Evolutionary conservation across 2,329 filamentous ascomycete species (phyloP), one percentile per base, ranked within the genome.

Genomic region (Talaromyces sp.): DNA sequence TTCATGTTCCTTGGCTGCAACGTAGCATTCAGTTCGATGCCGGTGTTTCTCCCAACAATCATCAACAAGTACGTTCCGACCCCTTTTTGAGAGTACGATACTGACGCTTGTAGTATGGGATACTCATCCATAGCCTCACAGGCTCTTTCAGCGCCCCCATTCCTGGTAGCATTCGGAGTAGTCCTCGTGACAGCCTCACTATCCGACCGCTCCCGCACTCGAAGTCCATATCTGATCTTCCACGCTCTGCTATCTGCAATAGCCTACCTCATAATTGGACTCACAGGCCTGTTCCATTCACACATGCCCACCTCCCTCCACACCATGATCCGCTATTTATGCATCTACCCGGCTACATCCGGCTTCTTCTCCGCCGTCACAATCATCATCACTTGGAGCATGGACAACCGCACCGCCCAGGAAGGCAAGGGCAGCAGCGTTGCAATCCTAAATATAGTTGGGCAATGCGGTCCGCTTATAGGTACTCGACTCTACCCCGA

Each of bases 331-430:
- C 77, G 92, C 19, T 97, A 97, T 72, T 71, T 89, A 6, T 90
- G 88, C 64, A 84, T 96, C 8, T 96, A 90, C 74, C 92, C 91
- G 0, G 92, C 93, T 1, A 85, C 88, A 1, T 81, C 87, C 0
- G 93, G 93, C 3, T 95, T 96, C 78, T 94, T 96, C 81, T 88
- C 86, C 66, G 90, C 92, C 22, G 90, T 96, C 65, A 92, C 92
- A 0, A 83, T 96, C 37, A 89, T 93, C 69, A 90, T 97, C 64
- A 90, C 91, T 1, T 97, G 93, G 93, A 91, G 86, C 41, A 86
- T 97, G 72, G 96, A 96, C 74, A 97, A 96, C 76, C 91, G 95
- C 73, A 79, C 84, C 62, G 87, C 82, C 13, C 86, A 88, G 67
- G 86, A 85, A 60, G 85, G 87, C 7, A 90, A 90, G 69, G 91